Evolutionary conservation across 345 rosid species (phyloP).

Genomic region (Lepidium didymum): DNA sequence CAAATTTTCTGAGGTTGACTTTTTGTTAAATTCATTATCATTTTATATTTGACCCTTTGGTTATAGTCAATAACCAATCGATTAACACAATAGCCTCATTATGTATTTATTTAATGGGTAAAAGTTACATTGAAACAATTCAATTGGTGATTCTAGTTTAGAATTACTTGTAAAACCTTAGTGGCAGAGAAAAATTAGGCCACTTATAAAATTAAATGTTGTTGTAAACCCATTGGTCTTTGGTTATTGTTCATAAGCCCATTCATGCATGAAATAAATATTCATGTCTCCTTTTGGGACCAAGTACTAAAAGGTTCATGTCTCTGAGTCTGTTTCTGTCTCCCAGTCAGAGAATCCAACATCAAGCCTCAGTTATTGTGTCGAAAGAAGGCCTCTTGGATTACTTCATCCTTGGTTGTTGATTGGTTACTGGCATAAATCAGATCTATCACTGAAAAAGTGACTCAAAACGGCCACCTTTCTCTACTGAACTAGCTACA

Average conservation of each 20-base stretch:
- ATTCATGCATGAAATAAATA: neutral
- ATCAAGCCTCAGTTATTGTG: no score
- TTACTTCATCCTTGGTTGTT: no score
- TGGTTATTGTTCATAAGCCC: constrained; percentile 1
- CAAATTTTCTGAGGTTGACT: constrained; percentile 30
- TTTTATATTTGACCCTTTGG: constrained; percentile 22
- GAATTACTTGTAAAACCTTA: neutral
- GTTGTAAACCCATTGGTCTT: neutral
- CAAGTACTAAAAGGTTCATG: no score
- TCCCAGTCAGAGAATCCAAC: no score
- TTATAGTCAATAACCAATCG: constrained; percentile 27
- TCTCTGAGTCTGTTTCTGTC: no score
- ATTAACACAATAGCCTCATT: neutral
- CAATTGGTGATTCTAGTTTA: neutral
- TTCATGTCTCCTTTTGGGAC: no score
- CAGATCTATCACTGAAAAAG: no score
- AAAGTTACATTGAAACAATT: neutral
- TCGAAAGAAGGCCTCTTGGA: no score
- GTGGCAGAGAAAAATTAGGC: constrained; percentile 1
- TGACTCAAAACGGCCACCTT: no score
- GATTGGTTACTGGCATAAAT: no score
- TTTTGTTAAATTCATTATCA: constrained; percentile 16
- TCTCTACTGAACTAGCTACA: no score
- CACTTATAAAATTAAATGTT: neutral
- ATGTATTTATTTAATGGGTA: neutral